Evolutionary conservation across 2,329 filamentous ascomycete species (phyloP), one percentile per base, ranked within the genome.

Genomic region (Xylariaceae sp.): DNA sequence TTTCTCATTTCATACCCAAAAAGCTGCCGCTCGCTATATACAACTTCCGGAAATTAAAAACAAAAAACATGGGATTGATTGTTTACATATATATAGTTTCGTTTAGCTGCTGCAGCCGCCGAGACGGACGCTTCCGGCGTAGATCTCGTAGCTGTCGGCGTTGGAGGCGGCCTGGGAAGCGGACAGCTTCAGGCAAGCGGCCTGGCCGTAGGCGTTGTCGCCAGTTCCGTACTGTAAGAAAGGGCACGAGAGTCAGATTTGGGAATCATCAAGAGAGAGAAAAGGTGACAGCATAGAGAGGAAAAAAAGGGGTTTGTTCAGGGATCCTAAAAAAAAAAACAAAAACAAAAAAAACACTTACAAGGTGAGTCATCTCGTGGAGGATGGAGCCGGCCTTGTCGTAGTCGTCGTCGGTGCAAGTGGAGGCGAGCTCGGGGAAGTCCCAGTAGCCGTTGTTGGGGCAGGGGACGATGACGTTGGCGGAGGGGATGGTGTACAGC

Each of bases 81-180:
- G n/a, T n/a, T n/a, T n/a, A 29, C 29, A 24, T 38, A 12, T 36
- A 23, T 36, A 36, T 31, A n/a, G 12, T 24, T 16, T 33, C n/a
- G n/a, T 33, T 32, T 50, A 50, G 40, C 44, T 48, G 34, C 35
- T 40, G 47, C 47, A 50, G n/a, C 47, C 47, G 16, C 47, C 47
- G 34, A 50, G 47, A 34, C 47, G 36, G 3, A 50, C 47, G 35
- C 47, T 50, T 6, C 42, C 45, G 19, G 47, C 47, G 37, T 48
- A 50, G 14, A 50, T 50, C 34, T 50, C 47, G 13, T 50, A 50
- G 2, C 42, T 44, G 24, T 50, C 47, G 19, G 47, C 47, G 13
- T 50, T 50, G n/a, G 40, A 40, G n/a, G 45, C 42, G 6, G 47
- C 47, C 19, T 50, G 36, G 19, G 42, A 18, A 29, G 47, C 45